A percentile compares a stretch with the other conserved stretches of the same genome.
These are phyloP conservation scores for Bretschneidera sinensis DNA, from an alignment of 345 rosid genomes.

Conservation along the genomic window DNA sequence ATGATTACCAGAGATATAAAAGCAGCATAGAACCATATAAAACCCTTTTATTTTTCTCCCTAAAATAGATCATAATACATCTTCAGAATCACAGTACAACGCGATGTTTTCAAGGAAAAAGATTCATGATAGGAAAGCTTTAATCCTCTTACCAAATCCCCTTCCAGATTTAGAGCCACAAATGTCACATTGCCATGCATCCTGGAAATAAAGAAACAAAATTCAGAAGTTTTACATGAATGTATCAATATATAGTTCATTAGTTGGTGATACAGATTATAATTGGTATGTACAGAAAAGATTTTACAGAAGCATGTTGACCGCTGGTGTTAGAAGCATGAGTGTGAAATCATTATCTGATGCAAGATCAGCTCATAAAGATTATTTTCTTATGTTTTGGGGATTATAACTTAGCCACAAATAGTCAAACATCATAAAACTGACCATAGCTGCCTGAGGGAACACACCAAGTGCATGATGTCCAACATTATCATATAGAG, in stretches of 20 bases:
- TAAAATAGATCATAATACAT: not conserved
- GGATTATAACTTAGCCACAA: not conserved
- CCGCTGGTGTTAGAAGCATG: too few species aligned
- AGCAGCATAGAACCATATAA: too few species aligned
- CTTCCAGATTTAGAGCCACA: slow-evolving; percentile 91
- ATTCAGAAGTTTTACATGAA: not conserved
- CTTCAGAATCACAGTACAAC: not conserved
- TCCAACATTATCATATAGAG: slow-evolving; percentile 82
- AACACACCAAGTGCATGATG: slow-evolving; percentile 92
- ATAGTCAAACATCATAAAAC: slow-evolving; percentile 19
- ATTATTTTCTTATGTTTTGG: too few species aligned
- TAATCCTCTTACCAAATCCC: slow-evolving; percentile 97
- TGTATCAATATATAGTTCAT: too few species aligned
- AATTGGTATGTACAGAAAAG: too few species aligned
- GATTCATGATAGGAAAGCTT: not conserved
- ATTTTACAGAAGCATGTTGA: too few species aligned
- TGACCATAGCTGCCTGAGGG: slow-evolving; percentile 93
- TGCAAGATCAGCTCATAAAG: too few species aligned
- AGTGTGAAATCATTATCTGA: too few species aligned
- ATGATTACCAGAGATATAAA: too few species aligned
- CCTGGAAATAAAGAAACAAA: slow-evolving; percentile 40
- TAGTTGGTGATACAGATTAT: too few species aligned
- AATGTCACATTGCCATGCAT: slow-evolving; percentile 95
- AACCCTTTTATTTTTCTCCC: too few species aligned
- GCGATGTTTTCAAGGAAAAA: not conserved